Base-by-base conservation (phyloP, 164 flowering plant species). In the Litsea cubeba region DNA sequence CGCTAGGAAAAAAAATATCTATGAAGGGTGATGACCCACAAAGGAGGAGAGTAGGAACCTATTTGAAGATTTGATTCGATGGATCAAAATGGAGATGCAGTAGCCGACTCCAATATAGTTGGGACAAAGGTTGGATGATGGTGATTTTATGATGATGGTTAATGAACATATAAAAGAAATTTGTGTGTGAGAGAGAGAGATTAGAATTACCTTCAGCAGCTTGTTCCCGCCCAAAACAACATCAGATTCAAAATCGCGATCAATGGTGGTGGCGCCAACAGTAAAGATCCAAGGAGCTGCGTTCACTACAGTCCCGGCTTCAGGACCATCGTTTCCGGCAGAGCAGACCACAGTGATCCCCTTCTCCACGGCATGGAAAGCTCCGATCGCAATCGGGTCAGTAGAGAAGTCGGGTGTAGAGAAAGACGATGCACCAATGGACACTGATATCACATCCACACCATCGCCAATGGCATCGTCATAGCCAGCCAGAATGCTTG, bases 211-310 rank as follows among this genome's bases (percentile, higher is more conserved):
- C 91, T 84, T 88, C 71, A 91, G 68, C 12, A 85, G 79, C 69
- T 84, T 85, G 76, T 83, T 85, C 50, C 79, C 83, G 25, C 81
- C 81, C 40, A 80, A 68, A 2, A 76, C 57, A 32, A 76, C 64
- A 67, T 80, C 75, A 0, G 85, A 83, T 51, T 83, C 78, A 15
- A 80, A 78, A 72, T 72, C 73, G 3, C 85, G 74, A 65, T 83
- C 85, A 23, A 83, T 80, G 74, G 81, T 80, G 35, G 85, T 68
- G 7, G 85, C 85, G 76, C 73, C 85, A 72, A 80, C 83, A 84
- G 98, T 90, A 28, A 91, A 69, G 28, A 91, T 87, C 98, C 98
- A 93, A 4, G 98, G 97, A 23, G 96, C 93, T 35, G 72, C 78
- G 70, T 91, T 93, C 30, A 84, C 88, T 11, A 90, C 92, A 0